Evolutionary conservation across 2,329 filamentous ascomycete species (phyloP).

Genomic region (Aspergillus fischeri): DNA sequence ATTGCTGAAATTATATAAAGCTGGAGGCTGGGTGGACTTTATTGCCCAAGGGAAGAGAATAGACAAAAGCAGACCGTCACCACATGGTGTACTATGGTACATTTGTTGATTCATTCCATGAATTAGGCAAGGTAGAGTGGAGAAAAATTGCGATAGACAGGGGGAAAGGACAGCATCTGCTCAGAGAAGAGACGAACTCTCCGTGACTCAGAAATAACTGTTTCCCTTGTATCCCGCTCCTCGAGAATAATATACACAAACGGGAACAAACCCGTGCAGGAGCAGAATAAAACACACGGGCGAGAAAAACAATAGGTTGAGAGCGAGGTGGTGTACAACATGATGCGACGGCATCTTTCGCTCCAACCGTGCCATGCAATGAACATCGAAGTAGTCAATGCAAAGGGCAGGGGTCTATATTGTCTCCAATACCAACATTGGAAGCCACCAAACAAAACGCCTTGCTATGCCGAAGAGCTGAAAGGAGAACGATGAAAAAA

Average conservation of each 20-base stretch:
- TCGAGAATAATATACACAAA: constrained; percentile 8
- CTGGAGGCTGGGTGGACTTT: not conserved
- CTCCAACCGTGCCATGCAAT: not conserved
- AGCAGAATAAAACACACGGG: not conserved
- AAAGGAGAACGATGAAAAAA: constrained; percentile 11
- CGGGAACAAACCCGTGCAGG: not conserved
- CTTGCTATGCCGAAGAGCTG: constrained; percentile 38
- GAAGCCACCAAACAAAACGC: constrained; percentile 31
- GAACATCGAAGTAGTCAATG: constrained; percentile 13
- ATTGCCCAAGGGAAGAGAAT: not conserved
- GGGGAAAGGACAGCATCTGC: not conserved
- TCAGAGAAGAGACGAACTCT: not conserved
- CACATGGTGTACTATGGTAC: constrained; percentile 12
- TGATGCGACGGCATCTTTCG: not conserved
- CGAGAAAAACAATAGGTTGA: not conserved
- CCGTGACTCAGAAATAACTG: not conserved
- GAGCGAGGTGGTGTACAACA: not conserved
- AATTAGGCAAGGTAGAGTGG: constrained; percentile 12
- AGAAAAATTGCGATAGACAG: constrained; percentile 13
- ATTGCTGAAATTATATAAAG: not conserved
- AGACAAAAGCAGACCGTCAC: constrained; percentile 5
- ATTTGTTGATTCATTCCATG: constrained; percentile 8
- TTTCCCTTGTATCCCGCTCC: not conserved
- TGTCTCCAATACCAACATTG: constrained; percentile 11
- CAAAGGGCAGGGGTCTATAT: constrained; percentile 20